Conservation (phyloP, 2,329 filamentous ascomycete species). For the Allantophomopsis cytisporea region DNA sequence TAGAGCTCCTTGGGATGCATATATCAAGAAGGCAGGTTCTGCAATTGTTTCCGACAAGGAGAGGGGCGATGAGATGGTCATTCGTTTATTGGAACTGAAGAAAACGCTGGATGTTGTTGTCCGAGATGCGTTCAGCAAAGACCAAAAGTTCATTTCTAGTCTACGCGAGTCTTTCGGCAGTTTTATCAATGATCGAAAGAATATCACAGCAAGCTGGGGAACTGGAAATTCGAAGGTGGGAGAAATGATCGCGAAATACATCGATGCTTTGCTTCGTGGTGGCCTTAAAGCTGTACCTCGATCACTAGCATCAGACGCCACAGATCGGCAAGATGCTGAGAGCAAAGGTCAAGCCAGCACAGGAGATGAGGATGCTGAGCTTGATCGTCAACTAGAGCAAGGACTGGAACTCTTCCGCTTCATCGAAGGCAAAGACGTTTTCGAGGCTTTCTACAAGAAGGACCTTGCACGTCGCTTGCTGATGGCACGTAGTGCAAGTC, state of each 20-base stretch:
- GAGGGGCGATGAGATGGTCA: slow-evolving; percentile 73
- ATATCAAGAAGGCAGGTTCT: slow-evolving; percentile 64
- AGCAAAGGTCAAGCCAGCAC: slow-evolving; percentile 51
- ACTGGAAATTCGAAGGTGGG: slow-evolving; percentile 87
- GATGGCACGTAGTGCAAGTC: slow-evolving; percentile 84
- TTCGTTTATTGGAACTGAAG: slow-evolving; percentile 70
- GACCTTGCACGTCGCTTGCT: slow-evolving; percentile 81
- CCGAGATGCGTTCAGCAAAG: slow-evolving; percentile 60
- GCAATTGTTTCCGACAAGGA: slow-evolving; percentile 69
- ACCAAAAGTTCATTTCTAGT: slow-evolving; percentile 64
- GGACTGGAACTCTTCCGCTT: slow-evolving; percentile 92
- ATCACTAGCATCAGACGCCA: slow-evolving; percentile 47
- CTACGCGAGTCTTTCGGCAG: slow-evolving; percentile 75
- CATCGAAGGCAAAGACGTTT: slow-evolving; percentile 92
- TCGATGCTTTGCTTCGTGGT: slow-evolving; percentile 77
- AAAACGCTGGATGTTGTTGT: slow-evolving; percentile 65
- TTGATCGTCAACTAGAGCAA: slow-evolving; percentile 85
- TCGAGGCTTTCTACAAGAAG: slow-evolving; percentile 98
- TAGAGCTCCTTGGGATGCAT: slow-evolving; percentile 60
- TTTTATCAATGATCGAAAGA: slow-evolving; percentile 84
- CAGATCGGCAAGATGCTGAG: slow-evolving; percentile 42
- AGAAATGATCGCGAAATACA: slow-evolving; percentile 97
- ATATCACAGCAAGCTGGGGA: slow-evolving; percentile 50
- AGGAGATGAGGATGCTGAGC: slow-evolving; percentile 79
- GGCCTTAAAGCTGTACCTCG: slow-evolving; percentile 74